Conservation (phyloP, 73 alveolate species). For the Tetrahymena elliotti region DNA sequence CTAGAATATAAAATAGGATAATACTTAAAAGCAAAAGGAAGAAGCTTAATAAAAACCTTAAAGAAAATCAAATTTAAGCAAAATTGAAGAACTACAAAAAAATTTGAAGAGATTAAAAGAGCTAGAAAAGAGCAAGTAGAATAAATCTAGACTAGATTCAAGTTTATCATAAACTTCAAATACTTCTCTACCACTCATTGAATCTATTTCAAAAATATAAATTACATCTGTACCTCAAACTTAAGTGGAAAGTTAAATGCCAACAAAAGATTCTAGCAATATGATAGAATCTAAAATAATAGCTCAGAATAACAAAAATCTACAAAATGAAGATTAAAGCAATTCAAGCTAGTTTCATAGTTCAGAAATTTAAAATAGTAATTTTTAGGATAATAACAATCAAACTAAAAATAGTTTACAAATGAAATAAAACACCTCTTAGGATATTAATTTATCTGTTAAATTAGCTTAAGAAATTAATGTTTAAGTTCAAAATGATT, state of each 20-base stretch:
- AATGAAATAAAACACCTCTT: too few species aligned
- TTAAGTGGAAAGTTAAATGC: background rate
- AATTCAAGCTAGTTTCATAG: background rate
- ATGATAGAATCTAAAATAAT: background rate
- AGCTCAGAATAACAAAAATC: background rate
- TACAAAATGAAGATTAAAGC: too few species aligned
- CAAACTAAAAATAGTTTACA: too few species aligned
- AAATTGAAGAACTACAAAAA: background rate
- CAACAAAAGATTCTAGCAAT: background rate
- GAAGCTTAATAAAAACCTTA: background rate
- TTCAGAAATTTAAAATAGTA: too few species aligned
- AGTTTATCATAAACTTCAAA: background rate
- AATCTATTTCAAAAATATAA: background rate
- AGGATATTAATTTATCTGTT: too few species aligned
- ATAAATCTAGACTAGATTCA: background rate
- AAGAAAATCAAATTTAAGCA: background rate
- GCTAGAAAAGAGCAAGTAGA: background rate
- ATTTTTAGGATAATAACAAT: too few species aligned
- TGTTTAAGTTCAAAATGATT: too few species aligned
- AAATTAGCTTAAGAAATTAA: too few species aligned
- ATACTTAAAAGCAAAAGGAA: background rate
- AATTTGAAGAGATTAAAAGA: background rate
- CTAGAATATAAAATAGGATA: background rate
- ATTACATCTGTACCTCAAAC: background rate
- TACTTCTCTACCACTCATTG: background rate